These are phyloP conservation scores for Basipetospora chlamydospora DNA, from an alignment of 2,329 filamentous ascomycete genomes.

Conservation along the genomic window DNA sequence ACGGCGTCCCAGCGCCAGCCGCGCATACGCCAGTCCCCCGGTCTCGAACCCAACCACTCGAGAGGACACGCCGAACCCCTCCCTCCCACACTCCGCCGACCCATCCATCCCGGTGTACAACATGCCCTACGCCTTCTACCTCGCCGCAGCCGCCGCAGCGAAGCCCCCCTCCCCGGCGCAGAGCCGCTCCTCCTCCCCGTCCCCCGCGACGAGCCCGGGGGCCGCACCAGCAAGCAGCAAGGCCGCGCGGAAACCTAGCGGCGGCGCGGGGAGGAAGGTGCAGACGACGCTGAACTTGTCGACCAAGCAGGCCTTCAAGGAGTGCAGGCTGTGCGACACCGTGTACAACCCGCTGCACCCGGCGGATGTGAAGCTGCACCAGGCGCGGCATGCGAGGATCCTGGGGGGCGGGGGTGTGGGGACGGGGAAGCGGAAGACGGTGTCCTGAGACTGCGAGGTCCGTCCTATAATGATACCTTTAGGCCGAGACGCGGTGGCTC, in stretches of 20 bases:
- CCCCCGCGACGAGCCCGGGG: no score
- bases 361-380: slow-evolving; percentile 27
- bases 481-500: no score
- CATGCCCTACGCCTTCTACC: slow-evolving; percentile 5
- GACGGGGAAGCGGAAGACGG: no score
- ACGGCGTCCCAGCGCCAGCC: no score
- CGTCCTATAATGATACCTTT: no score
- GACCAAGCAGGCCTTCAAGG: slow-evolving; percentile 24
- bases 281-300: slow-evolving; percentile 31
- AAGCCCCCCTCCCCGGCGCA: neutral
- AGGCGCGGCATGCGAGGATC: slow-evolving; percentile 19
- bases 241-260: slow-evolving; percentile 5
- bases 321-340: slow-evolving; percentile 26
- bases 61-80: neutral
- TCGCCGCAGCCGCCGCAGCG: neutral
- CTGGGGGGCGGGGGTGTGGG: neutral
- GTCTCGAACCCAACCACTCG: no score
- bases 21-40: no score
- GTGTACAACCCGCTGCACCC: slow-evolving; percentile 29
- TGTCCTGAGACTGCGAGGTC: no score
- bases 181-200: no score
- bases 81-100: neutral
- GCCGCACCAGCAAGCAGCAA: no score
- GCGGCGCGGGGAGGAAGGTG: slow-evolving; percentile 11
- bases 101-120: neutral